A percentile compares a stretch with the other conserved stretches of the same genome.
Conservation (phyloP, 495 filamentous ascomycete species). For the Aspergillus baeticus region DNA sequence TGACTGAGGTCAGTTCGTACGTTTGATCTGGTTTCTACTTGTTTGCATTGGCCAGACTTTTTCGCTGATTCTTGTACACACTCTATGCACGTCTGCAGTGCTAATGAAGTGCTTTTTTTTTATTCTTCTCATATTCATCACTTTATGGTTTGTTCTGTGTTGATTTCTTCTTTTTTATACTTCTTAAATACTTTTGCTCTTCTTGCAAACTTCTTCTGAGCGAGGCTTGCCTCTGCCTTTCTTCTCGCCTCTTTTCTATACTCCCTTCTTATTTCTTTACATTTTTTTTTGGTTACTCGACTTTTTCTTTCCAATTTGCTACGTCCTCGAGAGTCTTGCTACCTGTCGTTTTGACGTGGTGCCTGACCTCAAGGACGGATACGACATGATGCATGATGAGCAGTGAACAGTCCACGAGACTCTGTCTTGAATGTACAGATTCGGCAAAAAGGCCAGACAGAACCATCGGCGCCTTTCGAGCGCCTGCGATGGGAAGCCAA, state of each 20-base stretch:
- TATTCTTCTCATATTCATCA: background rate
- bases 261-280: conserved; percentile 9
- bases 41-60: background rate
- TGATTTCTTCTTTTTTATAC: conserved; percentile 11
- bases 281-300: conserved; percentile 3
- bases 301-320: conserved; percentile 3
- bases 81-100: background rate
- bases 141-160: conserved; percentile 4
- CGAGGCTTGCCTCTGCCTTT: background rate
- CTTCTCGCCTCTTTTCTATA: conserved; percentile 13
- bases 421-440: conserved; percentile 21
- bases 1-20: conserved; percentile 38
- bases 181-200: conserved; percentile 16
- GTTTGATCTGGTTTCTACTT: conserved; percentile 20
- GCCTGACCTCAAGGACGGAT: conserved; percentile 13
- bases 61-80: background rate
- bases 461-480: background rate
- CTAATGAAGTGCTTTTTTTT: background rate
- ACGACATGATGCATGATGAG: conserved; percentile 31
- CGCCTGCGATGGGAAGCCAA: background rate
- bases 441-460: conserved; percentile 16
- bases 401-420: conserved; percentile 22
- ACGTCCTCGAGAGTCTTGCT: background rate
- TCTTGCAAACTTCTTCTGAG: background rate
- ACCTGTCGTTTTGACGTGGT: conserved; percentile 5